Evolutionary conservation across 129 eudicot species (phyloP).

Genomic region (Centella asiatica): DNA sequence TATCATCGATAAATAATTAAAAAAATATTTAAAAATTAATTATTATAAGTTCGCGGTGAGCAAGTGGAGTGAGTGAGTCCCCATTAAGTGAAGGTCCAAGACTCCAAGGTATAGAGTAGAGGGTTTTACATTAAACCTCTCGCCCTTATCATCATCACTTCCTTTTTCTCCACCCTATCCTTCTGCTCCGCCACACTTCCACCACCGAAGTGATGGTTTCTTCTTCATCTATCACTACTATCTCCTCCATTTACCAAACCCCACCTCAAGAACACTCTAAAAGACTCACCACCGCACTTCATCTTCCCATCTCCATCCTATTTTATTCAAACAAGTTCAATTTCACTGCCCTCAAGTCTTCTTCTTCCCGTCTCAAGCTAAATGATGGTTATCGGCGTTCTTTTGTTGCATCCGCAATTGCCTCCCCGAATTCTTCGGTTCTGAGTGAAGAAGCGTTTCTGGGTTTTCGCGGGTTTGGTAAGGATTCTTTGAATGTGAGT

Average conservation of each 20-base stretch:
- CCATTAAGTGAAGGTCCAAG: too few relatives aligned
- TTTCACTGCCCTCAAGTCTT: neutral
- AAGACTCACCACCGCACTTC: conserved; percentile 17
- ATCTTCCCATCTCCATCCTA: conserved; percentile 26
- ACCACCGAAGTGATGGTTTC: conserved; percentile 45
- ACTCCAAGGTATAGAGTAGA: too few relatives aligned
- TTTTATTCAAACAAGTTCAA: conserved; percentile 12
- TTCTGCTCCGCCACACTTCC: conserved; percentile 11
- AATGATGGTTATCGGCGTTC: neutral
- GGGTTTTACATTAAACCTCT: too few relatives aligned
- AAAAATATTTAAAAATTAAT: too few relatives aligned
- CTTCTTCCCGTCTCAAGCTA: neutral
- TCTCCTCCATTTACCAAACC: conserved; percentile 61
- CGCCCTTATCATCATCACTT: too few relatives aligned
- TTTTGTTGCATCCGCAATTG: conserved; percentile 50
- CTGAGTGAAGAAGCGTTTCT: conserved; percentile 79
- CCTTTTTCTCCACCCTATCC: too few relatives aligned
- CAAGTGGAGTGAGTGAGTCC: too few relatives aligned
- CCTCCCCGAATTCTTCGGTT: conserved; percentile 50
- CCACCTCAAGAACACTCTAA: conserved; percentile 42
- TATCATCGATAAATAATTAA: too few relatives aligned
- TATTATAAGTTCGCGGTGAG: too few relatives aligned
- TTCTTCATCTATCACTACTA: conserved; percentile 58
- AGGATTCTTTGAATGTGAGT: conserved; percentile 20
- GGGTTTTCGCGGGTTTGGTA: conserved; percentile 54